Evolutionary conservation across 805 yeast species (phyloP), one percentile per base, ranked within the genome.

Genomic region (Kodamaea kakaduensis): DNA sequence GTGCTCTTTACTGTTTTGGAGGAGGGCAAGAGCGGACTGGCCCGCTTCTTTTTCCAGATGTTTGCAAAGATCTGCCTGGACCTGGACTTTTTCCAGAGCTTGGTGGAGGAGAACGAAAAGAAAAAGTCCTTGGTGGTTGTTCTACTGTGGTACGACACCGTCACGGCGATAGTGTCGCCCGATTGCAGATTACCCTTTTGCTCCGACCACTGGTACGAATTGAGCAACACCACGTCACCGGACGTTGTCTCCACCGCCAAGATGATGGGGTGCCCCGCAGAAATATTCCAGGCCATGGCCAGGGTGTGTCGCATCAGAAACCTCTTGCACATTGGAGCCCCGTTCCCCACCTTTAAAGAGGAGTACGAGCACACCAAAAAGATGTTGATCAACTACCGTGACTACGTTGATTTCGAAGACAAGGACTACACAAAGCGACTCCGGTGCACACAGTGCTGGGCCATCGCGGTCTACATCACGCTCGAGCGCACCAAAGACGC

Each of bases 191-290:
- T 73, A 19, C 81, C 81, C 0, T 73, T 58, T 37, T 73, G 78
- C 51, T 67, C 62, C 18, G 69, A 73, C 7, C 63, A 54, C 13
- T 75, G 79, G 78, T 75, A 72, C 44, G 81, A 81, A 2, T 42
- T 58, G 3, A 54, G 61, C 34, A 22, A 28, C 10, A 21, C 12
- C 9, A 9, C 19, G 5, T 13, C 30, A n/a, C 34, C 4, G 47
- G 49, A n/a, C n/a, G n/a, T n/a, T 8, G 60, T 70, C 4, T 73
- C 79, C 12, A 73, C 78, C 0, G 63, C 73, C 5, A 64, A 62
- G 37, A 64, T 76, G 69, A 73, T 72, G 71, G 81, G 80, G 1
- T 76, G 81, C 42, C 81, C 81, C 0, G 78, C 77, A 3, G 79
- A 74, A 40, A 67, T 76, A 1, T 75, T 76, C 47, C 51, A 54